phyloP scores from a whole-genome alignment of 129 eudicot genomes.

The Centrapalus pauciflorus region DNA sequence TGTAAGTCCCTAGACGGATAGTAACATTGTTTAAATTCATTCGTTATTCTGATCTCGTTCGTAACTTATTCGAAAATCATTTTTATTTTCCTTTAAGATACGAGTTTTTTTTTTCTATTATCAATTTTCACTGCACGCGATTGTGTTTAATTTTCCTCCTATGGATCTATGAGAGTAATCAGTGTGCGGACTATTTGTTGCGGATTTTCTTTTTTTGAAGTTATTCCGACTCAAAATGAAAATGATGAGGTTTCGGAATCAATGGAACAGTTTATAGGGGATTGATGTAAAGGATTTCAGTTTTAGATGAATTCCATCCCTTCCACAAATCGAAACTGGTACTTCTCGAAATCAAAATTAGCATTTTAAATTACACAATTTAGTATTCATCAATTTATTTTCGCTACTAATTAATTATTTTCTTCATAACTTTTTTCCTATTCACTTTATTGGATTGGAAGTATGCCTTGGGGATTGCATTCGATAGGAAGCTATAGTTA shows the following conservation, averaged over 20 bases:
- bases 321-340: background rate
- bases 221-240: background rate
- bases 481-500: background rate
- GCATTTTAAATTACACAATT: background rate
- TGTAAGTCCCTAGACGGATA: conserved; percentile 27
- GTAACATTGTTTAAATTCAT: background rate
- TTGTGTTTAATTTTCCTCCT: background rate
- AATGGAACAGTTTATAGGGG: background rate
- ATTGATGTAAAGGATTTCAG: background rate
- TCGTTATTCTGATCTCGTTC: background rate
- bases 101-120: background rate
- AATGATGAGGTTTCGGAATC: background rate
- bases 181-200: background rate
- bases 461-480: background rate
- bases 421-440: background rate
- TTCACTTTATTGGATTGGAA: background rate
- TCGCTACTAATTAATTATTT: background rate
- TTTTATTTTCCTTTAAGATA: background rate
- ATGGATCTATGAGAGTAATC: background rate
- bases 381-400: background rate
- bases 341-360: conserved; percentile 3
- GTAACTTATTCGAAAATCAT: background rate
- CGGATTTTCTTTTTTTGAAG: background rate
- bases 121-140: background rate
- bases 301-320: background rate